Conservation (phyloP, 169 alveolate genomes). For the Plasmodium billcollinsi region DNA sequence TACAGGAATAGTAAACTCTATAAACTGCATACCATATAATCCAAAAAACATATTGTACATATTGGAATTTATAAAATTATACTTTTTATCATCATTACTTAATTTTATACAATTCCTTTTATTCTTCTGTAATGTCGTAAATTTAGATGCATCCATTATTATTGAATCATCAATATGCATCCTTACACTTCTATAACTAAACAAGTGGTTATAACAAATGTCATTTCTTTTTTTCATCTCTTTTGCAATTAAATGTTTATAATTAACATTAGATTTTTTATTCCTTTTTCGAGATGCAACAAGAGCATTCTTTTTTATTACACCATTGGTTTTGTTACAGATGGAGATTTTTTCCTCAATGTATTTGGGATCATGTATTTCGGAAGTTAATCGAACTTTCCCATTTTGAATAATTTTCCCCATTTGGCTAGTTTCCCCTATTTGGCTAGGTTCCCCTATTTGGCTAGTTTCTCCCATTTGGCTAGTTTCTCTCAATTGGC, state of each 20-base stretch:
- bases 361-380: background rate
- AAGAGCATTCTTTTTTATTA: too few species aligned
- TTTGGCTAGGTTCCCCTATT: too few species aligned
- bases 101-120: conserved; percentile 30
- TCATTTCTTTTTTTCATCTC: conserved; percentile 15
- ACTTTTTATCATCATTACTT: background rate
- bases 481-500: too few species aligned
- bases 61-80: conserved; percentile 39
- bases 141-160: conserved; percentile 32
- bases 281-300: background rate
- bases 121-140: conserved; percentile 38
- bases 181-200: conserved; percentile 38
- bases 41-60: conserved; percentile 76
- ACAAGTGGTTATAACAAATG: conserved; percentile 37
- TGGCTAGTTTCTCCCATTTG: too few species aligned
- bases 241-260: background rate
- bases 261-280: background rate
- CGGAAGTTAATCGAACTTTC: too few species aligned
- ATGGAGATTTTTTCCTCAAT: background rate
- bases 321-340: too few species aligned
- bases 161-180: conserved; percentile 38
- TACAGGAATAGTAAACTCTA: conserved; percentile 31
- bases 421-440: too few species aligned
- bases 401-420: too few species aligned
- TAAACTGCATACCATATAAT: conserved; percentile 38